Conservation (phyloP, 345 rosid species). For the Gossypium bickii region DNA sequence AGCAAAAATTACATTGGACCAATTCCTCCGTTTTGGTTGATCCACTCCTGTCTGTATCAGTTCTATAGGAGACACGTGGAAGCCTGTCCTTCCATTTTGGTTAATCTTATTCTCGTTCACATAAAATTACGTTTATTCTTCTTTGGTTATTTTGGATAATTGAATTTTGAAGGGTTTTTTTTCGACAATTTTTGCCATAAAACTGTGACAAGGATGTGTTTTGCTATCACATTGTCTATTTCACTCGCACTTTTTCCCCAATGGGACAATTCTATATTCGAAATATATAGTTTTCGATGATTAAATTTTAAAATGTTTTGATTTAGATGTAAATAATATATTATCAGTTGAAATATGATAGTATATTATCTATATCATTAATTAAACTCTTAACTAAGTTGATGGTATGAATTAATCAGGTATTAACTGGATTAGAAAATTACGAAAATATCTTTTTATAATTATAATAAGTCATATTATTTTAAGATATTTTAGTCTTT, state of each 20-base stretch:
- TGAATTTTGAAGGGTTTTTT: not conserved
- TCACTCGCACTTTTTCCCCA: not conserved
- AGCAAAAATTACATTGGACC: constrained; percentile 17
- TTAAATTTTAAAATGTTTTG: too few relatives aligned
- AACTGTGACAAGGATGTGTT: not conserved
- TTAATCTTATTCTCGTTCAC: constrained; percentile 32
- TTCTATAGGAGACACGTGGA: constrained; percentile 29
- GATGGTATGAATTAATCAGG: too few relatives aligned
- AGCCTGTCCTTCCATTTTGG: constrained; percentile 16
- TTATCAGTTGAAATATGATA: too few relatives aligned
- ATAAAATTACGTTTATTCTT: not conserved
- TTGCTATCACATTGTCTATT: not conserved
- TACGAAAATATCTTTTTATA: too few relatives aligned
- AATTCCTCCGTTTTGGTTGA: constrained; percentile 29
- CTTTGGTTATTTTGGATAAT: not conserved
- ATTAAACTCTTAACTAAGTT: too few relatives aligned
- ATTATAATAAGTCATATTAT: too few relatives aligned
- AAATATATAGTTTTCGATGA: not conserved
- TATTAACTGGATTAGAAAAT: too few relatives aligned
- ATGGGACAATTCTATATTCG: not conserved
- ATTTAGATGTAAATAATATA: too few relatives aligned
- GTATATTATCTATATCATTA: too few relatives aligned
- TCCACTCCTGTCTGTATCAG: constrained; percentile 17
- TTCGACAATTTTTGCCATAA: not conserved
- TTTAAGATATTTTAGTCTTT: too few relatives aligned